Evolutionary conservation across 805 yeast species (phyloP), one percentile per base, ranked within the genome.

Genomic region (Ogataea zsoltii): DNA sequence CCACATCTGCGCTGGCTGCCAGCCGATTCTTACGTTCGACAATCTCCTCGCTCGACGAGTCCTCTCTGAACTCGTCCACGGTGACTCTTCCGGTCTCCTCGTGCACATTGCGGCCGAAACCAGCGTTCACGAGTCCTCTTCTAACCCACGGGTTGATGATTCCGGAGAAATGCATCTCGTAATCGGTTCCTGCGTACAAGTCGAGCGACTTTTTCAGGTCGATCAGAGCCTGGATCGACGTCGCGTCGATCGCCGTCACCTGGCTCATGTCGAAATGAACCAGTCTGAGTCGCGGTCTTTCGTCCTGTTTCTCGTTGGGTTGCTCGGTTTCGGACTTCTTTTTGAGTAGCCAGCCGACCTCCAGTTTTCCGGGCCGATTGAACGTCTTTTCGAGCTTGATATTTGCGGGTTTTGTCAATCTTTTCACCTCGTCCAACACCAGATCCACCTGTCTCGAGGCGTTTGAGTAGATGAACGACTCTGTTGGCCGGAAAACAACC

Each of bases 111-210:
- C 55, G 51, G 38, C 96, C 96, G 68, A 89, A 89, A 1, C 95
- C 96, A 46, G 83, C 82, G 55, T 80, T 77, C 35, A 85, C 62
- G 54, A 91, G 75, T 4, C 85, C 85, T 60, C 92, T 77, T 58
- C 88, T 81, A 44, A 87, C 79, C 97, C 97, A 91, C 9, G 92
- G 91, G 45, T 86, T 82, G 36, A 86, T 68, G 26, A 91, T 80
- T 19, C 96, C 96, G 10, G 87, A 79, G 64, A 91, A 90, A 67
- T 91, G 97, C 69, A 84, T 83, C 66, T 91, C 97, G 47, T 89
- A 91, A 54, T 85, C 89, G 46, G 85, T 72, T 61, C 88, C 91
- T 14, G 94, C 85, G 58, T 86, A 88, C 45, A 71, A 75, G 65
- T 82, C 81, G 38, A 89, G 65, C 13, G 89, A 82, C 55, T 82